phyloP scores from a whole-genome alignment of 257 asterid genomes.

The Solanum ossicruentum region DNA sequence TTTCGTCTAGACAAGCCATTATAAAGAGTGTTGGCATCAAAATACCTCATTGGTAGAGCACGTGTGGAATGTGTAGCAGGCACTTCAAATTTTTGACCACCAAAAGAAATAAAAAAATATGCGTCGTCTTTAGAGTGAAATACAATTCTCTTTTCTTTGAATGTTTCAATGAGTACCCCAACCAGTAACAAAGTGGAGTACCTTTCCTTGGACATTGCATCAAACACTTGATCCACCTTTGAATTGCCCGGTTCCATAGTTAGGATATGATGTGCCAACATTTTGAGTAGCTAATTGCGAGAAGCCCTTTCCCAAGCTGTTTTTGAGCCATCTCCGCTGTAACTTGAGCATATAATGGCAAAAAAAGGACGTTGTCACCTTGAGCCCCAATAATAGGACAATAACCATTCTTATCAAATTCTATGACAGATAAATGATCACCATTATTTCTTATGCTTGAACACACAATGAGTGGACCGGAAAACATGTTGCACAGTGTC shows the following conservation, averaged over 20 bases:
- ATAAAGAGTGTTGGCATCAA: too few species aligned
- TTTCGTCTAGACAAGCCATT: too few species aligned
- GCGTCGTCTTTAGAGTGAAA: too few species aligned
- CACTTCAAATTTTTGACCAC: too few species aligned
- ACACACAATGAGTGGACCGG: neutral
- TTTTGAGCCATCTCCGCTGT: neutral
- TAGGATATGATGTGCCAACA: neutral
- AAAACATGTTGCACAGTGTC: too few species aligned
- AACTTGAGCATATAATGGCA: neutral
- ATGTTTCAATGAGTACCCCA: too few species aligned
- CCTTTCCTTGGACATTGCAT: neutral
- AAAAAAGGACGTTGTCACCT: constrained; percentile 59
- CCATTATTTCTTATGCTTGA: neutral
- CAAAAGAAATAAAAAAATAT: too few species aligned
- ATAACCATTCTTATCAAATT: constrained; percentile 47
- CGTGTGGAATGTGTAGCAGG: too few species aligned
- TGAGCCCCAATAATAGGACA: constrained; percentile 59
- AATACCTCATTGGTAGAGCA: too few species aligned
- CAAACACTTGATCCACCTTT: neutral
- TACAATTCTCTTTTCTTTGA: too few species aligned
- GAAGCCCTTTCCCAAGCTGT: neutral
- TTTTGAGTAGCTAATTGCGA: neutral
- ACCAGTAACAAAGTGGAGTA: too few species aligned
- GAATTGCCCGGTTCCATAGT: neutral
- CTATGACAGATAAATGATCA: constrained; percentile 29